These are phyloP conservation scores for Cryphonectria naterciae DNA, from an alignment of 2,329 filamentous ascomycete genomes.

Conservation along the genomic window DNA sequence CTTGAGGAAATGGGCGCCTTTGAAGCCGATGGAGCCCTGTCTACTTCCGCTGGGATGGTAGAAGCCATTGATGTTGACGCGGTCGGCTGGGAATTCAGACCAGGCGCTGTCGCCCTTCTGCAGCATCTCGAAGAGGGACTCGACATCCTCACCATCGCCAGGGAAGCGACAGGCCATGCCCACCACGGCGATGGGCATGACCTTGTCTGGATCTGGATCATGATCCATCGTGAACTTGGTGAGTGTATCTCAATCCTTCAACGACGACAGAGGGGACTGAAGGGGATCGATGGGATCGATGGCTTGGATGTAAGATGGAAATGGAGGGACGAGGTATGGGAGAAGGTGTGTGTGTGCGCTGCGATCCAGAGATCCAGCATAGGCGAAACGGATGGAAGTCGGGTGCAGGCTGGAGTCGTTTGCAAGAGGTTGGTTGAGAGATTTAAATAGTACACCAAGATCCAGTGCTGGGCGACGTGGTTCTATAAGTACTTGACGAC, in stretches of 20 bases:
- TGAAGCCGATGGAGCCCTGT: slow-evolving; percentile 39
- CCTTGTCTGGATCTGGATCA: slow-evolving; percentile 19
- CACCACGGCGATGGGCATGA: slow-evolving; percentile 64
- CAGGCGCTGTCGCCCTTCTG: slow-evolving; percentile 70
- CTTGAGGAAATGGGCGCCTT: slow-evolving; percentile 56
- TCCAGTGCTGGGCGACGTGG: not conserved
- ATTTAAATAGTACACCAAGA: not conserved
- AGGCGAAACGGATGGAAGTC: not conserved
- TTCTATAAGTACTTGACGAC: not conserved
- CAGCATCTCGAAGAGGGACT: slow-evolving; percentile 70
- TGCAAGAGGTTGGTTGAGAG: not conserved
- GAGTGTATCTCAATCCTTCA: not conserved
- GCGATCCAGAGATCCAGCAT: not conserved
- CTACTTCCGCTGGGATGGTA: slow-evolving; percentile 69
- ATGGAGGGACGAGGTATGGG: not conserved
- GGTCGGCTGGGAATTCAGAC: slow-evolving; percentile 63
- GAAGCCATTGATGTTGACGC: slow-evolving; percentile 70
- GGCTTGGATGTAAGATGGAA: not conserved
- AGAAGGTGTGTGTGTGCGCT: not conserved
- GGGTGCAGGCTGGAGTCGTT: not conserved
- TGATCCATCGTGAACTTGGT: slow-evolving; percentile 10
- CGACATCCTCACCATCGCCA: slow-evolving; percentile 57
- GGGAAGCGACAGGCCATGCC: slow-evolving; percentile 71
- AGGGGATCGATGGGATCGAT: not conserved
- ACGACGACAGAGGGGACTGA: not conserved